Percentiles rank a stretch among this genome's conserved stretches.
phyloP scores from a whole-genome alignment of 2,329 filamentous ascomycete species.

The Arthrocladium fulminans region DNA sequence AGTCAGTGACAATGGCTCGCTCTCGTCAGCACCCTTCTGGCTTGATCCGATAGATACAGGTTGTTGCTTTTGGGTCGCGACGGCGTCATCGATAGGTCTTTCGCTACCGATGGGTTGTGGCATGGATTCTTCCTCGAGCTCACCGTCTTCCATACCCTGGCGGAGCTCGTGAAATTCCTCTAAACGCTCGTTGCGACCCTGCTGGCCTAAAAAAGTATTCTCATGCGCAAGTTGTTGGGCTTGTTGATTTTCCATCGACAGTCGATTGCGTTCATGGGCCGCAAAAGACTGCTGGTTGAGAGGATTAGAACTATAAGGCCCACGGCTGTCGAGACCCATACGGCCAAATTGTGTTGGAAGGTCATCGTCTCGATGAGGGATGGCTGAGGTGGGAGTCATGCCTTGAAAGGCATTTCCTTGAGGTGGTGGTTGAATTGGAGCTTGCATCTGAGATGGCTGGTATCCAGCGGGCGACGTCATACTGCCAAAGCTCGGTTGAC shows the following conservation, averaged over 20 bases:
- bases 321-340: conserved; percentile 50
- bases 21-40: conserved; percentile 27
- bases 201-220: conserved; percentile 40
- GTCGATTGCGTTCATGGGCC: conserved; percentile 27
- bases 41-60: conserved; percentile 12
- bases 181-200: conserved; percentile 57
- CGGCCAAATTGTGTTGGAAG: conserved; percentile 56
- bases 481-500: conserved; percentile 91
- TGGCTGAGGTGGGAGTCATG: conserved; percentile 1
- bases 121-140: conserved; percentile 31
- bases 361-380: conserved; percentile 56
- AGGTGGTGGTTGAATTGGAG: conserved; percentile 45
- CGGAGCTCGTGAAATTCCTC: conserved; percentile 75
- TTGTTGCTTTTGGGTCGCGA: conserved; percentile 13
- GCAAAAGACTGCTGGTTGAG: conserved; percentile 51
- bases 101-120: conserved; percentile 31
- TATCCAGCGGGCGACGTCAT: conserved; percentile 77
- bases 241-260: conserved; percentile 14
- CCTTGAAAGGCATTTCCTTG: conserved; percentile 10
- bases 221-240: conserved; percentile 26
- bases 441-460: conserved; percentile 52
- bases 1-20: conserved; percentile 56
- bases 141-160: conserved; percentile 54
- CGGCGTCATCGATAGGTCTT: conserved; percentile 25
- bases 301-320: conserved; percentile 27